phyloP scores from a whole-genome alignment of 306 rosid species.

The Vicia sativa region DNA sequence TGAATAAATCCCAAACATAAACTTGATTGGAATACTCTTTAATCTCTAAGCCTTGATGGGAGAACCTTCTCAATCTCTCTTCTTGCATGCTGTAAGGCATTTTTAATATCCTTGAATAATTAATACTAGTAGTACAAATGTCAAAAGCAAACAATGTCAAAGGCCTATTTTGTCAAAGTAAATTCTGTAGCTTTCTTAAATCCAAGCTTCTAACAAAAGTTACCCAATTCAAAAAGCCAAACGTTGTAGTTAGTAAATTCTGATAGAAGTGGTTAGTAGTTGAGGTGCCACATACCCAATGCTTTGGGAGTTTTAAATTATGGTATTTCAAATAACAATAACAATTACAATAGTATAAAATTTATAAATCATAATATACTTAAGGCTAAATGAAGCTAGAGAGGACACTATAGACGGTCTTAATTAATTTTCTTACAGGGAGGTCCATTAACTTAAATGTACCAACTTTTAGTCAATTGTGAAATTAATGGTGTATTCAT shows the following conservation, averaged over 20 bases:
- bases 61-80: constrained; percentile 5
- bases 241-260: constrained; percentile 24
- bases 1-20: no score
- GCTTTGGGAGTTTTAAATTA: background rate
- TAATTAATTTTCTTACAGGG: background rate
- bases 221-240: constrained; percentile 13
- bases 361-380: no score
- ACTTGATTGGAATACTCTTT: no score
- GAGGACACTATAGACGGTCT: background rate
- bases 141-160: background rate
- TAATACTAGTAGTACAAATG: background rate
- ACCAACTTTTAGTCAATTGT: background rate
- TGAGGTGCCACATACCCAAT: background rate
- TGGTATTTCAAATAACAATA: no score
- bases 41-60: no score
- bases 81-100: background rate
- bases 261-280: constrained; percentile 36
- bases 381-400: background rate
- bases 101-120: background rate
- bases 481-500: background rate
- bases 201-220: constrained; percentile 10
- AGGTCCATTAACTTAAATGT: constrained; percentile 10
- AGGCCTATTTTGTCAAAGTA: constrained; percentile 19
- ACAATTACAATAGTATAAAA: no score
- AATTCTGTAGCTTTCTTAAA: background rate